A percentile compares a stretch with the other conserved stretches of the same genome.
phyloP scores from a whole-genome alignment of 805 yeast genomes.

The Ogataea dorogensis region DNA sequence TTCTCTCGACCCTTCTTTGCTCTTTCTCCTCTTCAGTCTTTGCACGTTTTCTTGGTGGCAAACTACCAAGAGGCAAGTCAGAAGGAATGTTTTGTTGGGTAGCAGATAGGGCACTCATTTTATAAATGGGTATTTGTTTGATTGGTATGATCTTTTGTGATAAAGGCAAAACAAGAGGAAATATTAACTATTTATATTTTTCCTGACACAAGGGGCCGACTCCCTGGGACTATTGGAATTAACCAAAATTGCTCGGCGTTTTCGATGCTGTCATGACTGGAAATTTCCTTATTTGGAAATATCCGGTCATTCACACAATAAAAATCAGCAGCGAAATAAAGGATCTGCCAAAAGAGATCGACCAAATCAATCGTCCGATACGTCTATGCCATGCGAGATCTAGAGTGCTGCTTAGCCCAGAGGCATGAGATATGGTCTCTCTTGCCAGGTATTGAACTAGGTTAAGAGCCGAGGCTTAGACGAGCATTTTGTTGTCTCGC shows the following conservation, averaged over 20 bases:
- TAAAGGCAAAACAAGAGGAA: conserved; percentile 7
- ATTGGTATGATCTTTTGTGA: conserved; percentile 6
- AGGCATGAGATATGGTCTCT: too few species aligned
- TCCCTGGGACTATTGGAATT: conserved; percentile 3
- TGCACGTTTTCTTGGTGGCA: conserved; percentile 96
- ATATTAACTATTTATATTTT: conserved; percentile 10
- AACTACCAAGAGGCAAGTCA: conserved; percentile 25
- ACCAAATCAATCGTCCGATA: not conserved
- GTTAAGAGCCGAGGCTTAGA: not conserved
- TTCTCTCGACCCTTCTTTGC: conserved; percentile 91
- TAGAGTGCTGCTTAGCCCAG: not conserved
- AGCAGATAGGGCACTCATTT: conserved; percentile 13
- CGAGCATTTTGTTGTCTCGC: not conserved
- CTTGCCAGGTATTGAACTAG: not conserved
- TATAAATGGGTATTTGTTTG: conserved; percentile 18
- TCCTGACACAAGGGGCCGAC: conserved; percentile 4
- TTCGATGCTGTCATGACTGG: conserved; percentile 3
- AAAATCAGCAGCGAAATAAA: not conserved
- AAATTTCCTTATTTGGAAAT: conserved; percentile 1
- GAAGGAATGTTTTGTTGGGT: conserved; percentile 12
- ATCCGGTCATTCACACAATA: conserved; percentile 3
- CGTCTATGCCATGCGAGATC: too few species aligned
- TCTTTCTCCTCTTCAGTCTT: conserved; percentile 96
- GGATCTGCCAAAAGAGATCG: conserved; percentile 3
- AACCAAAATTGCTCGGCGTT: conserved; percentile 4